A percentile compares a stretch with the other conserved stretches of the same genome.
Evolutionary conservation across 495 filamentous ascomycete genomes (phyloP).

Genomic region (Tuber indicum): DNA sequence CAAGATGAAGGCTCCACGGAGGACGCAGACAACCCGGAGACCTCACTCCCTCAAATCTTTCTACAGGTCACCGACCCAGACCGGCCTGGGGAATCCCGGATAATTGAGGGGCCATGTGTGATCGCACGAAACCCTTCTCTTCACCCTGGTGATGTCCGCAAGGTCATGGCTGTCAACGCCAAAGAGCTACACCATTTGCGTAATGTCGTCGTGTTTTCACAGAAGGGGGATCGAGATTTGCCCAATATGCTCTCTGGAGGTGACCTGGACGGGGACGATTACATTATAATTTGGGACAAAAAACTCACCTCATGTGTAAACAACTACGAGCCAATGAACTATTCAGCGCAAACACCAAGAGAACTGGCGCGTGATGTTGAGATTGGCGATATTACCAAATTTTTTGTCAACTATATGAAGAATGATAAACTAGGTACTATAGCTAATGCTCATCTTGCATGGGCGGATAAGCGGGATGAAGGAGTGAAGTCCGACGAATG

Average conservation of each 20-base stretch:
- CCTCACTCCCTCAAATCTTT: conserved; percentile 73
- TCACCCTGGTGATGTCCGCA: conserved; percentile 85
- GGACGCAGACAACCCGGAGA: conserved; percentile 17
- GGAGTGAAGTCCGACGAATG: conserved; percentile 67
- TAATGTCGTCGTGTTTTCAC: conserved; percentile 81
- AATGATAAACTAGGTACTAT: conserved; percentile 74
- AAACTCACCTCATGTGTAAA: conserved; percentile 54
- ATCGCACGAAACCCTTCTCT: conserved; percentile 90
- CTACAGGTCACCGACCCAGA: conserved; percentile 61
- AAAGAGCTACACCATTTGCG: conserved; percentile 64
- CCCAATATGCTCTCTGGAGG: conserved; percentile 94
- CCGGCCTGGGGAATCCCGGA: conserved; percentile 49
- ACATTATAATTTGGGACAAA: conserved; percentile 84
- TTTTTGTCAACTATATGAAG: conserved; percentile 93
- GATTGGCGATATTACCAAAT: conserved; percentile 63
- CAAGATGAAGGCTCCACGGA: conserved; percentile 34
- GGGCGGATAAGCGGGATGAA: conserved; percentile 56
- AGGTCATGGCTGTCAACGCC: conserved; percentile 76
- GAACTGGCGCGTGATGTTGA: conserved; percentile 54
- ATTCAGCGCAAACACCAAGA: conserved; percentile 50
- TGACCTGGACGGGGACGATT: conserved; percentile 95
- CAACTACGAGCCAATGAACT: conserved; percentile 71
- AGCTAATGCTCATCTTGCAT: conserved; percentile 75
- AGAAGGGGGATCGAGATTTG: conserved; percentile 74
- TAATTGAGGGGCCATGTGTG: conserved; percentile 73